Base-by-base conservation (phyloP, 805 yeast genomes). In the Blastobotrys americana region DNA sequence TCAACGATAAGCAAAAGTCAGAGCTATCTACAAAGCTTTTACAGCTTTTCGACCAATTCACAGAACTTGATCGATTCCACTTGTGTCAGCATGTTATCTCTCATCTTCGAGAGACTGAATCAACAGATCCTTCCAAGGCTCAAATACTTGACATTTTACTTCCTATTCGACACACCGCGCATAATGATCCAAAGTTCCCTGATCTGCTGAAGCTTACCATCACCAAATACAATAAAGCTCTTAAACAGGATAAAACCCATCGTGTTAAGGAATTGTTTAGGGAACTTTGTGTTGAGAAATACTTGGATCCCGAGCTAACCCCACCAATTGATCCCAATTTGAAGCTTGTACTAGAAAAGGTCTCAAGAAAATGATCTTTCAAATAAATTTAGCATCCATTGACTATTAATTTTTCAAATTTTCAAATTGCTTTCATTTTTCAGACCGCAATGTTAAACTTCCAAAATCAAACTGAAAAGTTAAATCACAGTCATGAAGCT, bases 131-230 rank as follows among this genome's bases (percentile, higher is more conserved):
- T 8, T 20, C 42, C 31, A 35, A 40, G 16, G 51, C 68, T 8
- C 48, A 73, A 27, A 49, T 72, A 31, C 59, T 76, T 43, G 90
- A 82, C 59, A 68, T 84, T 41, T 74, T 82, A 1, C 64, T 85
- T 47, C 82, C 90, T 4, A 67, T 88, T 25, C 77, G 94, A 59
- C 75, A 72, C 53, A 58, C 70, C 0, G 53, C 70, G 3, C 60
- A 60, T 3, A 65, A 68, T 45, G 52, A 65, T 13, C 64, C 70
- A 3, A 55, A 58, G 5, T 77, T 83, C 56, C 77, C 84, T 16
- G 78, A 73, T 41, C 62, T 68, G 41, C 70, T 89, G 56, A 86
- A 84, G 64, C 70, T 73, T 18, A 71, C 88, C 16, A 83, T 87
- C 36, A 84, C 82, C 58, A 78, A 80, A 57, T 85, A 77, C 58